Evolutionary conservation across 2,329 filamentous ascomycete species (phyloP), one percentile per base, ranked within the genome.

Genomic region (Pseudogymnoascus sp.): DNA sequence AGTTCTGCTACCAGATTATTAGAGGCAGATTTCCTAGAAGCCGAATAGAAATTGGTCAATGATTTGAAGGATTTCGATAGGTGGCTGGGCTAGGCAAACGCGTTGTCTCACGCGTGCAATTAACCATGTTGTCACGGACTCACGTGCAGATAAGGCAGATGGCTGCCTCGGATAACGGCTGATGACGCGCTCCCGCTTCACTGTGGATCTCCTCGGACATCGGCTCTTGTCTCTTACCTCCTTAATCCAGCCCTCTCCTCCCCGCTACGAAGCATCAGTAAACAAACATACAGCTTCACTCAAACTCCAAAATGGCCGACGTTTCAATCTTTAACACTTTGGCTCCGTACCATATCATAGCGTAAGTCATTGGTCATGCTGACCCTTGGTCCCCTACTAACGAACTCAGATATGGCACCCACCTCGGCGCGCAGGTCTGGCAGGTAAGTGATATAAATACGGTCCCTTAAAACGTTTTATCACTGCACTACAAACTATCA

Each of bases 351-450:
- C 90, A 93, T 74, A 82, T 93, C 64, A 77, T 92, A 65, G 85
- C 86, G 87, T 91, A 80, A 67, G 77, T 72, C 55, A 60, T 26
- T 63, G 61, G 60, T 65, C 59, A 29, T 62, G 37, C 38, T 21
- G 21, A 55, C 59, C 21, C 58, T 10, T 10, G 16, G 62, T 33
- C 49, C n/a, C 62, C 39, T 55, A 33, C 63, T 64, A 60, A 64
- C 62, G 64, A 55, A 66, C 45, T 63, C 60, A 94, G 91, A 72
- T 96, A 95, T 77, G 92, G 91, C 67, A 92, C 91, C 19, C 83
- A 97, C 59, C 80, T 97, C 12, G 94, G 94, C 66, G 88, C 88
- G 29, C 89, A 91, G 39, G 82, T 96, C 74, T 97, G 92, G 76
- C 91, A 97, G 74, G 87, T 89, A 76, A 74, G 75, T 62, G 21